Conservation (phyloP, 2,329 filamentous ascomycete genomes). For the Colletotrichum liriopes region DNA sequence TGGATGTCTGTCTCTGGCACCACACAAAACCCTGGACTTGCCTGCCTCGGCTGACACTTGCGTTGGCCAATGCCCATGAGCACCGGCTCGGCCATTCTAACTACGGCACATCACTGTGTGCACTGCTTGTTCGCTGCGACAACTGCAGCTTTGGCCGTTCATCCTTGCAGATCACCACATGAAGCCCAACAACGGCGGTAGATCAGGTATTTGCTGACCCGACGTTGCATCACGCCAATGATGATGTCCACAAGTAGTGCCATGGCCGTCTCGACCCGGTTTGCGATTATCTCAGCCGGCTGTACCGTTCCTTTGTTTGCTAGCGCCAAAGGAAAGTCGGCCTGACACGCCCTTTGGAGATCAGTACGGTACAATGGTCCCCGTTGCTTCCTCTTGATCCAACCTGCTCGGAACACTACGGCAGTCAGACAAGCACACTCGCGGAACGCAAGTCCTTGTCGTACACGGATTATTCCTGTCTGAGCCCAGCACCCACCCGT, state of each 20-base stretch:
- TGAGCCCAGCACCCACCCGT: slow-evolving; percentile 8
- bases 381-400: slow-evolving; percentile 4
- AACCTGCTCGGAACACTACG: background rate
- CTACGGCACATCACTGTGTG: background rate
- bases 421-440: slow-evolving; percentile 11
- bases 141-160: slow-evolving; percentile 10
- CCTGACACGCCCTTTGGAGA: slow-evolving; percentile 26
- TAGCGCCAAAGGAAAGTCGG: slow-evolving; percentile 5
- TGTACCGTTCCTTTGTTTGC: slow-evolving; percentile 3
- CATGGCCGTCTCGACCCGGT: background rate
- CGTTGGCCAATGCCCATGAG: too few relatives aligned
- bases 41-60: background rate
- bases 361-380: background rate
- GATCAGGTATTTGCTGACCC: background rate
- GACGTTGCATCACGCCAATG: slow-evolving; percentile 14
- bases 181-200: background rate
- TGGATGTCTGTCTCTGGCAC: too few relatives aligned
- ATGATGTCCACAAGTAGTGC: slow-evolving; percentile 4
- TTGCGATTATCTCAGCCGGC: slow-evolving; percentile 17
- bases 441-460: background rate
- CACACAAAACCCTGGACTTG: background rate
- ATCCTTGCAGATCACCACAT: background rate
- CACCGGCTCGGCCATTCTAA: too few relatives aligned
- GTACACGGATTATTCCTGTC: background rate
- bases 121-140: slow-evolving; percentile 16